Evolutionary conservation across 73 alveolate genomes (phyloP).

Genomic region (Paramecium octaurelia): DNA sequence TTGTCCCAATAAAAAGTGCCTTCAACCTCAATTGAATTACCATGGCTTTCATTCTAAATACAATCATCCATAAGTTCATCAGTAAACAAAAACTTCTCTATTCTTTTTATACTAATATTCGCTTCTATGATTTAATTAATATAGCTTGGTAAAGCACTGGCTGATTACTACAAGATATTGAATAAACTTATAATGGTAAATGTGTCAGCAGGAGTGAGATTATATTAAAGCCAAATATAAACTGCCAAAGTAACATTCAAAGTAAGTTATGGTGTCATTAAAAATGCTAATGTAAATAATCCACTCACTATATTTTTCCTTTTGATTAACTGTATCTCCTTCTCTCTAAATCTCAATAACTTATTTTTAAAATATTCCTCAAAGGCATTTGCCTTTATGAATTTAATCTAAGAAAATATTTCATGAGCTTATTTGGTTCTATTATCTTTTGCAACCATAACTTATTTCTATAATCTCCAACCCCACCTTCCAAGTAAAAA

Average conservation of each 20-base stretch:
- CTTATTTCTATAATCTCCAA: neutral
- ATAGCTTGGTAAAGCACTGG: neutral
- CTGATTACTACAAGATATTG: neutral
- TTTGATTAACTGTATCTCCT: neutral
- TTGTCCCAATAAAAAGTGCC: constrained; percentile 50
- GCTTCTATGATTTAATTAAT: constrained; percentile 46
- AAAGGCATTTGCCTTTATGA: constrained; percentile 46
- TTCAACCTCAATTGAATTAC: neutral
- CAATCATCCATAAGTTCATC: constrained; percentile 8
- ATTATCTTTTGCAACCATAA: neutral
- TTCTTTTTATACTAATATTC: constrained; percentile 34
- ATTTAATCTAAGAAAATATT: neutral
- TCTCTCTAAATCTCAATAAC: neutral
- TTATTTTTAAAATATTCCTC: constrained; percentile 45
- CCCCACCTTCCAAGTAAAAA: constrained; percentile 10
- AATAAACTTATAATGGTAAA: neutral
- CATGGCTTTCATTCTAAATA: neutral
- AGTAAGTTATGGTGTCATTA: constrained; percentile 46
- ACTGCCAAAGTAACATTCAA: neutral
- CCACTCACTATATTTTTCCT: neutral
- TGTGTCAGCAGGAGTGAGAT: neutral
- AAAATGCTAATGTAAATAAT: neutral
- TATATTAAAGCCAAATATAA: neutral
- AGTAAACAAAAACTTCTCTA: neutral
- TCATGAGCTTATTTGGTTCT: neutral